phyloP scores from a whole-genome alignment of 2,329 filamentous ascomycete genomes.

The Cladophialophora bantiana region DNA sequence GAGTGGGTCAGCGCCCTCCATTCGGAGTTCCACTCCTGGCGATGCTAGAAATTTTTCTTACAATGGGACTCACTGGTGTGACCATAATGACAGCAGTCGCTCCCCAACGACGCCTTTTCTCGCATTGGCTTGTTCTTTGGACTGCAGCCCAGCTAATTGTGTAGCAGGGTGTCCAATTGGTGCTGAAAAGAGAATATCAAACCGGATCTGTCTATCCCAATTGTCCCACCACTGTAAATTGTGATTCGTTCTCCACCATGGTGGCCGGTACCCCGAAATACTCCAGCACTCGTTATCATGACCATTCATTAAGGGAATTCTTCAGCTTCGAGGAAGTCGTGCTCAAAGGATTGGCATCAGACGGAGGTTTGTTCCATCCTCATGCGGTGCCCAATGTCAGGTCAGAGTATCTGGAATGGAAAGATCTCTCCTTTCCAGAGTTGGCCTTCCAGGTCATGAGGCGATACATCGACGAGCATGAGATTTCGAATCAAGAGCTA shows the following conservation, averaged over 20 bases:
- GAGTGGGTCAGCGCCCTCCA: background rate
- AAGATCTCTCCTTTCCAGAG: conserved; percentile 77
- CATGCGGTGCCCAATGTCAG: conserved; percentile 75
- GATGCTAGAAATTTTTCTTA: conserved; percentile 2
- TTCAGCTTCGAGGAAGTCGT: conserved; percentile 91
- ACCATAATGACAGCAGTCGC: background rate
- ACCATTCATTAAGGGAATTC: conserved; percentile 51
- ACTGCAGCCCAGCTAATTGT: background rate
- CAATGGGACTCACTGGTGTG: conserved; percentile 2
- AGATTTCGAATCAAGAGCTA: conserved; percentile 82
- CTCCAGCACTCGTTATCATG: conserved; percentile 33
- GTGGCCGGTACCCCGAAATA: conserved; percentile 34
- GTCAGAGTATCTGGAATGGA: conserved; percentile 74
- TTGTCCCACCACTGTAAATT: background rate
- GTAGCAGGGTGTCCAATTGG: background rate
- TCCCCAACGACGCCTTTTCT: background rate
- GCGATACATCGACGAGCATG: conserved; percentile 81
- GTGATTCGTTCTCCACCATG: conserved; percentile 20
- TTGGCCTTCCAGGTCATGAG: conserved; percentile 85
- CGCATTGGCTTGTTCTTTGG: background rate
- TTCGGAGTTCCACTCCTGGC: background rate
- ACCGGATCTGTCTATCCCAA: background rate
- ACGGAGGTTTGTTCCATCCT: conserved; percentile 89
- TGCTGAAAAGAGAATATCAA: background rate
- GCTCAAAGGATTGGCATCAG: conserved; percentile 83